phyloP scores from a whole-genome alignment of 305 asterid species.

The Fraxinus baroniana region DNA sequence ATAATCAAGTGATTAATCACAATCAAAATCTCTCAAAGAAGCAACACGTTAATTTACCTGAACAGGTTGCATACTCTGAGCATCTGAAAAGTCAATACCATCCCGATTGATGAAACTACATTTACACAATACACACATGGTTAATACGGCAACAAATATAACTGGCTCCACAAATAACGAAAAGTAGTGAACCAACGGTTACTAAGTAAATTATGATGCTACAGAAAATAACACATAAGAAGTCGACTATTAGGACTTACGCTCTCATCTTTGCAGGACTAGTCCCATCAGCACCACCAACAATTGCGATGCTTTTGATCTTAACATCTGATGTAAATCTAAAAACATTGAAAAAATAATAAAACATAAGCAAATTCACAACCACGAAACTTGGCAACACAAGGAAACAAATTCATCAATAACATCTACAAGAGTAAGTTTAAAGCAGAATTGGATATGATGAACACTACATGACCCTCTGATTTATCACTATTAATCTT shows the following conservation, averaged over 20 bases:
- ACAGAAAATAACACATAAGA: neutral
- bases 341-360: conserved; percentile 19
- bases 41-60: conserved; percentile 50
- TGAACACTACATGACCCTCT: neutral
- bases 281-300: conserved; percentile 95
- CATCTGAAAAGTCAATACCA: conserved; percentile 97
- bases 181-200: neutral
- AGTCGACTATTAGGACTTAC: conserved; percentile 48
- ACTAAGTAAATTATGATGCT: neutral
- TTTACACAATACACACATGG: conserved; percentile 19
- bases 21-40: conserved; percentile 3
- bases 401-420: conserved; percentile 1
- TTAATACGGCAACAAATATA: conserved; percentile 17
- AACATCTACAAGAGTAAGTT: conserved; percentile 6
- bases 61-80: conserved; percentile 82
- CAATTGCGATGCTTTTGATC: conserved; percentile 87
- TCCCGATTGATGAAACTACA: conserved; percentile 89
- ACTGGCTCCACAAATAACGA: neutral
- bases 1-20: conserved; percentile 1
- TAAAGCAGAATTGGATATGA: neutral
- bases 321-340: conserved; percentile 97
- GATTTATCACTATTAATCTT: neutral
- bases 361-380: conserved; percentile 5
- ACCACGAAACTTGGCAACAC: neutral
- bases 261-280: conserved; percentile 97